Conservation (phyloP, 768 basidiomycete species). For the Suillus paluster region DNA sequence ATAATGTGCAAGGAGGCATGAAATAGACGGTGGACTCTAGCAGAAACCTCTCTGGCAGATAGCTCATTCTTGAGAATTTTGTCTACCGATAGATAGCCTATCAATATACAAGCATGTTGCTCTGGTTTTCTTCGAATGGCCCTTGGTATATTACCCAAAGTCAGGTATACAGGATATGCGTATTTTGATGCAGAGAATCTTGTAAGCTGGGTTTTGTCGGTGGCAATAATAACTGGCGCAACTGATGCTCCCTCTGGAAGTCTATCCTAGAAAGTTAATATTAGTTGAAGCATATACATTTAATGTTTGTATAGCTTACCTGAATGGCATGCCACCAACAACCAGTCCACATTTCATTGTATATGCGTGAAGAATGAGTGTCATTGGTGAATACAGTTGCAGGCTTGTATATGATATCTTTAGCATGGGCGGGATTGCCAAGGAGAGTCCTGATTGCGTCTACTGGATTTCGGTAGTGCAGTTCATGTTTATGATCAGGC, state of each 20-base stretch:
- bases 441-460: neutral
- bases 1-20: neutral
- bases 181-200: slow-evolving; percentile 42
- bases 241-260: slow-evolving; percentile 33
- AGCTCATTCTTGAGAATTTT: slow-evolving; percentile 33
- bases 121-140: slow-evolving; percentile 41
- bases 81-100: slow-evolving; percentile 44
- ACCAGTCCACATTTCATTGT: slow-evolving; percentile 41
- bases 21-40: slow-evolving; percentile 4
- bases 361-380: slow-evolving; percentile 26
- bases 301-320: slow-evolving; percentile 25
- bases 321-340: slow-evolving; percentile 42
- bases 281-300: neutral
- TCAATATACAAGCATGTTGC: slow-evolving; percentile 36
- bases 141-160: slow-evolving; percentile 47
- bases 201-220: slow-evolving; percentile 50
- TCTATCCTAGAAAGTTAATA: neutral
- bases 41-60: slow-evolving; percentile 18
- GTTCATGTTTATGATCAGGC: slow-evolving; percentile 5
- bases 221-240: slow-evolving; percentile 47
- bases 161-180: slow-evolving; percentile 50
- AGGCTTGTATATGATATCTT: slow-evolving; percentile 34
- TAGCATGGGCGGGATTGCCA: slow-evolving; percentile 3
- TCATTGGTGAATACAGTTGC: slow-evolving; percentile 25
- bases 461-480: slow-evolving; percentile 6